Evolutionary conservation across 2,329 filamentous ascomycete genomes (phyloP), one percentile per base, ranked within the genome.

Genomic region (Xylariomycetidae sp.): DNA sequence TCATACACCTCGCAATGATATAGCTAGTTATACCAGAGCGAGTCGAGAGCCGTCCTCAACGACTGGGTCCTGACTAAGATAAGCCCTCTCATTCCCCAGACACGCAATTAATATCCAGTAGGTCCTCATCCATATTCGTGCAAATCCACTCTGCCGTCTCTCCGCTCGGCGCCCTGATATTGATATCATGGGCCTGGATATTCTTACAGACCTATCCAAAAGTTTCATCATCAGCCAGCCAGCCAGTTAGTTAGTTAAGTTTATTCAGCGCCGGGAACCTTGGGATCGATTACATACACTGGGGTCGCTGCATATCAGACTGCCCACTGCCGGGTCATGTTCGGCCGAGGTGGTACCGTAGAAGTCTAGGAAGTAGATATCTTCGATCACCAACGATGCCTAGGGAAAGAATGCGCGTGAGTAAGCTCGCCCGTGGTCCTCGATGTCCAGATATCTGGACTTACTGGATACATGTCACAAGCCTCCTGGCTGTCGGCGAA

Each of bases 351-450:
- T 76, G 4, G 61, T 69, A 12, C 75, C 74, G 16, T 57, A 55
- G 50, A 80, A 67, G 44, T 76, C 69, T 31, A 60, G 64, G 48
- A 79, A 70, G 14, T 59, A 51, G 25, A 79, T 58, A 40, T 77
- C 67, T 25, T 63, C 63, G 42, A 79, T 77, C 9, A 66, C 73
- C 38, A 79, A 37, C 10, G 54, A 33, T 14, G 46, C 36, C 72
- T 73, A 3, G 77, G 27, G 16, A 30, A 30, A 8, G 29, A 20
- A 19, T 72, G 67, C 58, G 77, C 82, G n/a, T 80, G 63, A 3
- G 75, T 79, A 31, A 72, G 49, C 48, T 82, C 58, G 60, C 44
- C 57, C 56, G 30, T 56, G 57, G 39, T 81, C 63, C 45, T 79
- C 72, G 41, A 81, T 75, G 5, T 73, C 74, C 45, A 77, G n/a